Evolutionary conservation across 352 stramenopile species (phyloP).

Genomic region (Paralagenidium karlingii): DNA sequence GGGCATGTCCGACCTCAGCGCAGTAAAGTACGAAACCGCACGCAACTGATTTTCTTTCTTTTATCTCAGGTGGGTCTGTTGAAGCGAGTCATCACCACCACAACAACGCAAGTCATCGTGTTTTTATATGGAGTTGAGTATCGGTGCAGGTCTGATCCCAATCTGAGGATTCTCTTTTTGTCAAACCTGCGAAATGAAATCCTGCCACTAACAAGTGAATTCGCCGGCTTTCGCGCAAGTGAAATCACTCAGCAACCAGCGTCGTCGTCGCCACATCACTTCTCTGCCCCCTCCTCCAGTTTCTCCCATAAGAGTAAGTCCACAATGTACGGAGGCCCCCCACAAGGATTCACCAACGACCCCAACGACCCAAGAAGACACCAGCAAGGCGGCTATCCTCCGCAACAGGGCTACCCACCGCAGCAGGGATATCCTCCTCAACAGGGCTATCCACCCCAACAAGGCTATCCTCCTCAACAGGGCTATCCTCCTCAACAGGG

Average conservation of each 20-base stretch:
- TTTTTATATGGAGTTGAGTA: too few species aligned
- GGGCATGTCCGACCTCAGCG: too few species aligned
- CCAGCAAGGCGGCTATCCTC: constrained; percentile 4
- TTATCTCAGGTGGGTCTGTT: too few species aligned
- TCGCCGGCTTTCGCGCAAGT: not conserved
- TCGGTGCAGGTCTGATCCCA: too few species aligned
- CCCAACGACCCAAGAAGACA: not conserved
- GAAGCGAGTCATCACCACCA: too few species aligned
- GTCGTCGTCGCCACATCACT: not conserved
- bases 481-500: constrained; percentile 9
- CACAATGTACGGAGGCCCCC: not conserved
- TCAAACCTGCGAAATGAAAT: not conserved
- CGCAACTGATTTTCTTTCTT: too few species aligned
- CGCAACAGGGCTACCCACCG: constrained; percentile 10
- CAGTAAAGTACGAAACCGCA: too few species aligned
- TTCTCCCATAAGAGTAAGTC: not conserved
- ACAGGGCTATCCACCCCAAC: constrained; percentile 14
- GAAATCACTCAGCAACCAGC: not conserved
- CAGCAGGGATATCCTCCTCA: constrained; percentile 14
- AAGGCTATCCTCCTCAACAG: constrained; percentile 17
- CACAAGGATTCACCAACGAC: not conserved
- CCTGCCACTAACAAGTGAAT: not conserved
- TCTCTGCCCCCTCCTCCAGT: not conserved
- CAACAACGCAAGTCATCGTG: too few species aligned
- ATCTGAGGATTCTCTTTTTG: too few species aligned